phyloP scores from a whole-genome alignment of 768 basidiomycete species.

The Austroboletus eburneus region DNA sequence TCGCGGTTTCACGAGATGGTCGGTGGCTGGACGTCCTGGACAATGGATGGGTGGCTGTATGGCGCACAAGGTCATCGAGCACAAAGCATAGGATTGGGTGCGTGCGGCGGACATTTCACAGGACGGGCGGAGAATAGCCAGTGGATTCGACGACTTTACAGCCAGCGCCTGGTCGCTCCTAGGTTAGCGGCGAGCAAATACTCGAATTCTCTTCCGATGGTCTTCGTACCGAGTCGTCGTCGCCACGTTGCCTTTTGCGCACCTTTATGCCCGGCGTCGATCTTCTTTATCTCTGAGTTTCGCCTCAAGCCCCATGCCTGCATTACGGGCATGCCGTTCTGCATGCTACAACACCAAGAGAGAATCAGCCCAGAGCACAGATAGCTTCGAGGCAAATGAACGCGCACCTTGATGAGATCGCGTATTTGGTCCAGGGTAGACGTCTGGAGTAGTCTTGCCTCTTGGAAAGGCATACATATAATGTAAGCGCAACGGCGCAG shows the following conservation, averaged over 20 bases:
- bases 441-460: slow-evolving; percentile 48
- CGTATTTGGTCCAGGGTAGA: slow-evolving; percentile 45
- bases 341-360: slow-evolving; percentile 55
- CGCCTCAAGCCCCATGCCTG: slow-evolving; percentile 52
- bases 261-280: slow-evolving; percentile 57
- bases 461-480: slow-evolving; percentile 59
- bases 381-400: not conserved
- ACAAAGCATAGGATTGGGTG: too few species aligned
- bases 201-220: too few species aligned
- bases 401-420: slow-evolving; percentile 51
- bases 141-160: too few species aligned
- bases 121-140: too few species aligned
- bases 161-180: too few species aligned
- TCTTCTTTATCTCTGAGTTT: slow-evolving; percentile 66
- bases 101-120: too few species aligned
- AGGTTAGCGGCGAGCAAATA: too few species aligned
- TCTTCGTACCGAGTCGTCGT: too few species aligned
- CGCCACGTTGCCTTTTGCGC: slow-evolving; percentile 45
- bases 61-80: too few species aligned
- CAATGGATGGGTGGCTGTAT: too few species aligned
- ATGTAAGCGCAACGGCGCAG: slow-evolving; percentile 57
- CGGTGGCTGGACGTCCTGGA: too few species aligned
- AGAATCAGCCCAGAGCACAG: slow-evolving; percentile 32
- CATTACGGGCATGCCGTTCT: slow-evolving; percentile 57
- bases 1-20: too few species aligned